These are phyloP conservation scores for Nitzschia inconspicua DNA, from an alignment of 108 stramenopile species.

Conservation along the genomic window DNA sequence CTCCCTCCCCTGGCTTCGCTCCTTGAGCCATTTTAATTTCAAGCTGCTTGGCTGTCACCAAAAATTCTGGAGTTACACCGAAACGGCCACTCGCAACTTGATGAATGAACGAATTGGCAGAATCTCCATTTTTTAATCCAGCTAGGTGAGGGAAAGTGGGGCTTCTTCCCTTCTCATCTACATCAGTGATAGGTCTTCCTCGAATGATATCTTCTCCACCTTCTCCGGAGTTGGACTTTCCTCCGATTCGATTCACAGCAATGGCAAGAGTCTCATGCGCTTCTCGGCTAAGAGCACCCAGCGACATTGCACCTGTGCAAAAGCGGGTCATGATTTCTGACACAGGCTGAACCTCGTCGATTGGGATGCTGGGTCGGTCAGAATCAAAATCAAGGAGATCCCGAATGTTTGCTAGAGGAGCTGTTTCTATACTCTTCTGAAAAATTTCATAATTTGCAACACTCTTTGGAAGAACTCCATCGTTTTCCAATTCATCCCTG, in stretches of 20 bases:
- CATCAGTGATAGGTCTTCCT: slow-evolving; percentile 57
- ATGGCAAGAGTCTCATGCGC: slow-evolving; percentile 94
- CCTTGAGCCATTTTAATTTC: slow-evolving; percentile 98
- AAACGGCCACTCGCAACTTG: slow-evolving; percentile 94
- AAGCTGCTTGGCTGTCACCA: slow-evolving; percentile 88
- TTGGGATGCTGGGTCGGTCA: slow-evolving; percentile 74
- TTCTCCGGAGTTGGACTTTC: slow-evolving; percentile 93
- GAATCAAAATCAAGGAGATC: slow-evolving; percentile 90
- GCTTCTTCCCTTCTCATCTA: slow-evolving; percentile 81
- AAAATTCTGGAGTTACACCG: slow-evolving; percentile 92
- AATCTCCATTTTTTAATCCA: slow-evolving; percentile 88
- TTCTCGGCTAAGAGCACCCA: slow-evolving; percentile 90
- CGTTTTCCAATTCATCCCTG: slow-evolving; percentile 73
- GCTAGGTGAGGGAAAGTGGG: slow-evolving; percentile 83
- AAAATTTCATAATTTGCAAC: slow-evolving; percentile 89
- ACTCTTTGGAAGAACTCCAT: slow-evolving; percentile 70
- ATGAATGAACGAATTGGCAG: slow-evolving; percentile 85
- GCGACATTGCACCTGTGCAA: slow-evolving; percentile 94
- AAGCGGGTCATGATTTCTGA: slow-evolving; percentile 89
- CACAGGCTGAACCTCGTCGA: slow-evolving; percentile 83
- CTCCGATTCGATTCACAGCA: slow-evolving; percentile 92
- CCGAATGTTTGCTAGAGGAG: slow-evolving; percentile 89
- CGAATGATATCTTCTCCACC: slow-evolving; percentile 90
- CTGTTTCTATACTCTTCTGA: slow-evolving; percentile 71
- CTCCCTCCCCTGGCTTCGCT: slow-evolving; percentile 96